Evolutionary conservation across 1,139 yeast genomes (phyloP).

Genomic region (Kodamaea sp.): DNA sequence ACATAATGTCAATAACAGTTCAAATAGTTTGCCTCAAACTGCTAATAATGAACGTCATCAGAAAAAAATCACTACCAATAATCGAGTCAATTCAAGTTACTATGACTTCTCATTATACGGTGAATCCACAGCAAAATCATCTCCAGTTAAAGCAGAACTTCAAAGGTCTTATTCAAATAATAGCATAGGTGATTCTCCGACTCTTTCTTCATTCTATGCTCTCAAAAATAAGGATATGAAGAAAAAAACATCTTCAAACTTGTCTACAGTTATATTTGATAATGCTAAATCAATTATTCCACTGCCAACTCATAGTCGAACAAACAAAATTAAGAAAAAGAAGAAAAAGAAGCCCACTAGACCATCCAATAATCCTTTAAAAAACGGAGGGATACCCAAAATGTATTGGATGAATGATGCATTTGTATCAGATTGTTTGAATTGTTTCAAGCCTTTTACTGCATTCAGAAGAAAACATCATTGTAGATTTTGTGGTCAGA

Average conservation of each 20-base stretch:
- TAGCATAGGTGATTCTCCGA: conserved; percentile 22
- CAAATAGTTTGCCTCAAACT: too few relatives aligned
- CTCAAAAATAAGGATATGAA: conserved; percentile 24
- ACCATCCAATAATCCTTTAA: conserved; percentile 44
- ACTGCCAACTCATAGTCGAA: conserved; percentile 19
- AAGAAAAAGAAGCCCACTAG: conserved; percentile 30
- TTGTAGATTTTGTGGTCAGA: conserved; percentile 94
- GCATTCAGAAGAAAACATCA: conserved; percentile 89
- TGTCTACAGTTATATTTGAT: conserved; percentile 34
- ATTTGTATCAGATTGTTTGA: conserved; percentile 75
- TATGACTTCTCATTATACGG: conserved; percentile 26
- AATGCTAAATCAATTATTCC: conserved; percentile 37
- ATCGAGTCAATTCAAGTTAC: conserved; percentile 9
- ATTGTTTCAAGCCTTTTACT: conserved; percentile 70
- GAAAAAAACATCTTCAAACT: conserved; percentile 28
- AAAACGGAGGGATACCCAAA: conserved; percentile 51
- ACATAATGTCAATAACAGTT: too few relatives aligned
- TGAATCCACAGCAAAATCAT: conserved; percentile 29
- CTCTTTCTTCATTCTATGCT: conserved; percentile 43
- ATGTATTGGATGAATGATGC: conserved; percentile 94
- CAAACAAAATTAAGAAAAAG: conserved; percentile 15
- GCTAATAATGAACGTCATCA: too few relatives aligned
- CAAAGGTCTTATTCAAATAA: conserved; percentile 39
- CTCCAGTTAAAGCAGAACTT: conserved; percentile 29
- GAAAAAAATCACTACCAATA: too few relatives aligned